Conservation (phyloP, 768 basidiomycete species). For the Pluteus cervinus region DNA sequence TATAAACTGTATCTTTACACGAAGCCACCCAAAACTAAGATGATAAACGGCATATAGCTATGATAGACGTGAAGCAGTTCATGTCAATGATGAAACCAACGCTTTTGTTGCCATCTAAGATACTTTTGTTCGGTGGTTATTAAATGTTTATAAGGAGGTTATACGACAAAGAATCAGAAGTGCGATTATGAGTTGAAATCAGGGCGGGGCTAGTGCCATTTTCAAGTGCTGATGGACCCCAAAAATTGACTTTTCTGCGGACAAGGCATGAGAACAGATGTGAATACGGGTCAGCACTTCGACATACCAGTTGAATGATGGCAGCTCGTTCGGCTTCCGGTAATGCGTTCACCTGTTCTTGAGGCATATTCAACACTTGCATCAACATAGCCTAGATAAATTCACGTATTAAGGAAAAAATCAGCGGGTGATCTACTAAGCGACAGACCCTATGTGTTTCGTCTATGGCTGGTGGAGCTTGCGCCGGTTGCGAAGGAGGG, state of each 20-base stretch:
- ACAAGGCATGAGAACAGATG: not conserved
- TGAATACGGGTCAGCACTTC: slow-evolving; percentile 2
- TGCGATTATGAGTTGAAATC: not conserved
- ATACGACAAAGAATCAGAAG: too few species aligned
- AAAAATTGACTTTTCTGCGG: slow-evolving; percentile 33
- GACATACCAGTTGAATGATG: slow-evolving; percentile 71
- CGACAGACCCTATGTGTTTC: slow-evolving; percentile 41
- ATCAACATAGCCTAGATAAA: slow-evolving; percentile 65
- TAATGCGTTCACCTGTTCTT: slow-evolving; percentile 76
- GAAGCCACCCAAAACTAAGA: too few species aligned
- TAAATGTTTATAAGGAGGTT: not conserved
- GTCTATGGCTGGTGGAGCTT: slow-evolving; percentile 32
- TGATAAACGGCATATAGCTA: too few species aligned
- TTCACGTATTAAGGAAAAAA: slow-evolving; percentile 11
- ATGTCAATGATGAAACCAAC: not conserved
- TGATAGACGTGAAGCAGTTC: too few species aligned
- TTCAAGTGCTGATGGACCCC: slow-evolving; percentile 19
- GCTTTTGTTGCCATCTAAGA: not conserved
- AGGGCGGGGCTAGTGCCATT: not conserved
- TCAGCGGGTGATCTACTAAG: slow-evolving; percentile 5
- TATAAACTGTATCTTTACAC: too few species aligned
- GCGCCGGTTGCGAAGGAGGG: slow-evolving; percentile 17
- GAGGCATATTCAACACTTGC: slow-evolving; percentile 78
- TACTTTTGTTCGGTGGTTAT: not conserved
- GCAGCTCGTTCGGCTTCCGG: slow-evolving; percentile 74